Base-by-base conservation (phyloP, 73 alveolate species). In the Paramecium pentaurelia region DNA sequence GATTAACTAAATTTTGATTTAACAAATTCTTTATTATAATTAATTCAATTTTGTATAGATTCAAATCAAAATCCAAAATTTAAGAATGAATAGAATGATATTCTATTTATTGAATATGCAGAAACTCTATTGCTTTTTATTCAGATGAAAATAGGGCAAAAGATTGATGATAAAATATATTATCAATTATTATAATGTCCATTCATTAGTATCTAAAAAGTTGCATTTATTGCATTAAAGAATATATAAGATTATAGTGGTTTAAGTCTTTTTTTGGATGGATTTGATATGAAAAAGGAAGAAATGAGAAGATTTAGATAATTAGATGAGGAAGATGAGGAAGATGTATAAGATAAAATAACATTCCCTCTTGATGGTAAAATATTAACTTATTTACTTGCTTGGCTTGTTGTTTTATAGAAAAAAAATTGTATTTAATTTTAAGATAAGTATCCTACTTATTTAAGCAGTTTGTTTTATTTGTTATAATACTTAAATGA, bases 1-100 rank as follows among this genome's bases (percentile, higher is more conserved):
- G 91, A 80, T 80, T 80, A 80, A 25, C 75, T 80, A 2, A 80
- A 80, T 49, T 80, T 80, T 47, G 77, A 80, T 10, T 49, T 80
- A 36, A 80, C 91, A 18, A 77, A 80, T 47, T 45, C 91, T 6
- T 80, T 80, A 45, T 44, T 80, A 25, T 27, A 80, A 32, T 45
- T 80, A 12, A 80, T 80, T n/a, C 16, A 40, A 34, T 80, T 42
- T 80, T 80, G 91, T 10, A 36, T n/a, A n/a, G n/a, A n/a, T n/a
- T n/a, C 22, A 18, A 47, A 80, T 11, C 47, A 27, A 25, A 80
- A 47, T 27, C 60, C 58, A 14, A 70, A 73, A 4, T 80, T 80
- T 8, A 80, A 45, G 91, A 77, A 80, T 44, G 91, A 80, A 45
- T 9, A 80, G 45, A 80, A 80, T 27, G 91, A 80, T 25, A 45